phyloP scores from a whole-genome alignment of 1,284 basidiomycete genomes.

The Wolfiporia cocos region DNA sequence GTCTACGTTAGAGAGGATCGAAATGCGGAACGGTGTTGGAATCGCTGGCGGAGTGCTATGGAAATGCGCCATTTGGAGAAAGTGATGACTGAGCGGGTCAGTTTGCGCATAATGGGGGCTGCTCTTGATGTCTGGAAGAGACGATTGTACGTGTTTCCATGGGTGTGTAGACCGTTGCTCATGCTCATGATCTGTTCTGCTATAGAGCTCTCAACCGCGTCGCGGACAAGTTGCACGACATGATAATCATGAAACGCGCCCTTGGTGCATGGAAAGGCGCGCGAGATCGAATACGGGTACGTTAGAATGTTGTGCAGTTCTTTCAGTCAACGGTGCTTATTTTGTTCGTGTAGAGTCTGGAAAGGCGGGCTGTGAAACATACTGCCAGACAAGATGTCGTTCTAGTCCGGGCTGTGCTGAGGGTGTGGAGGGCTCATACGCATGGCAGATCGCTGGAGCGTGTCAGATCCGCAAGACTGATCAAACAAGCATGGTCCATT shows the following conservation, averaged over 20 bases:
- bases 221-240: slow-evolving; percentile 39
- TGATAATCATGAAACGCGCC: slow-evolving; percentile 36
- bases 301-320: slow-evolving; percentile 13
- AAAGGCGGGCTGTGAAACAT: slow-evolving; percentile 52
- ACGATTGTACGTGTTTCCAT: slow-evolving; percentile 38
- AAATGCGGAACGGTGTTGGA: slow-evolving; percentile 38
- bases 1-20: slow-evolving; percentile 30
- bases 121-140: slow-evolving; percentile 50
- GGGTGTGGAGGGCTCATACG: slow-evolving; percentile 72
- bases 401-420: slow-evolving; percentile 55
- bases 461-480: slow-evolving; percentile 39
- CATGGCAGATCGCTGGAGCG: slow-evolving; percentile 56
- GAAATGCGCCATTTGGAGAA: slow-evolving; percentile 39
- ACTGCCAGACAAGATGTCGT: slow-evolving; percentile 55
- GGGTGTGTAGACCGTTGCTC: not conserved
- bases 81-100: slow-evolving; percentile 35
- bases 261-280: slow-evolving; percentile 53
- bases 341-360: slow-evolving; percentile 31
- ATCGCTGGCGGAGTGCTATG: slow-evolving; percentile 44
- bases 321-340: not conserved
- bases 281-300: slow-evolving; percentile 43
- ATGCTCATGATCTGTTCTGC: not conserved
- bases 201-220: slow-evolving; percentile 36
- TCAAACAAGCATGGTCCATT: slow-evolving; percentile 40
- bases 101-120: slow-evolving; percentile 39